Percentiles rank a stretch among this genome's conserved stretches.
Evolutionary conservation across 2,329 filamentous ascomycete species (phyloP).

Genomic region (Alternaria longipes): DNA sequence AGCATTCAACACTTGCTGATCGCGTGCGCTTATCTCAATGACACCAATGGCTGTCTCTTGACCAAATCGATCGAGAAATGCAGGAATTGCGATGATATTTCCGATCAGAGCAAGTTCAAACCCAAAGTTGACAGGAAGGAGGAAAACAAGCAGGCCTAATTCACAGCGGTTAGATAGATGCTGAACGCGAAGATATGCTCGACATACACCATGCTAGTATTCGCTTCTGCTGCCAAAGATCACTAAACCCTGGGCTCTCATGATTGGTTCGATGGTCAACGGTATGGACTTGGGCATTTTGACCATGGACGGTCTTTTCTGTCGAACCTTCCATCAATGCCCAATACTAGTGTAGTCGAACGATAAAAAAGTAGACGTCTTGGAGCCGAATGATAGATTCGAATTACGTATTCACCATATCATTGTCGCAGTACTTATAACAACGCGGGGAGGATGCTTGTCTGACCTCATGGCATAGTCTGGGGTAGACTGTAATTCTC

Average conservation of each 20-base stretch:
- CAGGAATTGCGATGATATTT: background rate
- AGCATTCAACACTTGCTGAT: background rate
- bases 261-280: background rate
- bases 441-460: background rate
- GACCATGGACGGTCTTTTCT: background rate
- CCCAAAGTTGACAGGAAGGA: background rate
- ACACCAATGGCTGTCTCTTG: background rate
- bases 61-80: background rate
- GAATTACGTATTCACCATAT: background rate
- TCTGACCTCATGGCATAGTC: no score
- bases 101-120: background rate
- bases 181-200: background rate
- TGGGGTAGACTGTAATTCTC: background rate
- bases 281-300: background rate
- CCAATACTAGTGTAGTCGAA: background rate
- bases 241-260: background rate
- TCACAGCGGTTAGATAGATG: background rate
- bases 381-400: background rate
- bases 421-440: background rate
- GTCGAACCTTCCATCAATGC: background rate
- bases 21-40: background rate
- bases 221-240: background rate
- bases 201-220: background rate
- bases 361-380: background rate
- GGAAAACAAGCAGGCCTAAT: background rate